Percentiles rank a stretch among this genome's conserved stretches.
Conservation (phyloP, 2,329 filamentous ascomycete species). For the Colletotrichum paranaense region DNA sequence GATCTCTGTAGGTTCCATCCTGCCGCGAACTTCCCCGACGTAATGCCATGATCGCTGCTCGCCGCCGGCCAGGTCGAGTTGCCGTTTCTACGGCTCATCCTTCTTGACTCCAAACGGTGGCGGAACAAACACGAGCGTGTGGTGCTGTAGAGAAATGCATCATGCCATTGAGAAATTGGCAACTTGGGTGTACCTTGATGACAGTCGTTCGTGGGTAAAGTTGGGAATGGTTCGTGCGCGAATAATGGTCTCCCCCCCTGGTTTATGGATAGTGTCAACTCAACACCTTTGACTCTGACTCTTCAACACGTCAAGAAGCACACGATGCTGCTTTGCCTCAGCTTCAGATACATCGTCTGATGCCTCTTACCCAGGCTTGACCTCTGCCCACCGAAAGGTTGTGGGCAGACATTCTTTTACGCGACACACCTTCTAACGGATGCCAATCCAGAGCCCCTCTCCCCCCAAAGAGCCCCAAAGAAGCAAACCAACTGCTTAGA, state of each 20-base stretch:
- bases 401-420: conserved; percentile 3
- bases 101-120: not conserved
- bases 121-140: not conserved
- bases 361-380: not conserved
- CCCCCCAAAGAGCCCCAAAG: not conserved
- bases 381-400: not conserved
- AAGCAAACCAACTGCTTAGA: not conserved
- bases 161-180: not conserved
- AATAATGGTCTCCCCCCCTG: not conserved
- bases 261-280: not conserved
- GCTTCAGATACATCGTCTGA: not conserved
- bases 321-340: not conserved
- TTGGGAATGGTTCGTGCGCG: not conserved
- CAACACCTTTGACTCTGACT: not conserved
- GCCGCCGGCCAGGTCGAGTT: not conserved
- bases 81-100: not conserved
- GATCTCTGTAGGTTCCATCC: not conserved
- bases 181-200: not conserved
- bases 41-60: not conserved
- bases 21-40: not conserved
- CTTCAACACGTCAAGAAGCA: not conserved
- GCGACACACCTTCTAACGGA: not conserved
- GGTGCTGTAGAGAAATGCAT: not conserved
- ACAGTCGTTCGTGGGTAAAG: not conserved
- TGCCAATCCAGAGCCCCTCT: not conserved